Base-by-base conservation (phyloP, 768 basidiomycete species). In the Brasilioporus rufonigricans region DNA sequence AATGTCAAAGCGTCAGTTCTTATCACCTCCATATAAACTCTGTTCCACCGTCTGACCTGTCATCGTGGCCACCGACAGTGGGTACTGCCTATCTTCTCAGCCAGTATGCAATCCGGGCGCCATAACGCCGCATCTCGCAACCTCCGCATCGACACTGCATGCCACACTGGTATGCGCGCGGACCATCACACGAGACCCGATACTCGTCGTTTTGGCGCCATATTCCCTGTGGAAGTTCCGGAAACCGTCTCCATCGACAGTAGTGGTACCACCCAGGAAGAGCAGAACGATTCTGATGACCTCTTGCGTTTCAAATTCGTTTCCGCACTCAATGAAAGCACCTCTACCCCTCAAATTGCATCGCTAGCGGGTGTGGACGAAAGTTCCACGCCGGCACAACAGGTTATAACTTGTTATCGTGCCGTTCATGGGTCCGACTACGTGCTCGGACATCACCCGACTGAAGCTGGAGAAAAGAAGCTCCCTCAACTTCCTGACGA, bases 191-290 rank as follows among this genome's bases (percentile, higher is more conserved):
- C n/a, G n/a, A 51, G 49, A 13, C 52, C 45, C 16, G 61, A 71
- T 11, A 67, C 61, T 47, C 67, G 71, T 32, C 66, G 71, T 35
- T 70, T 66, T 36, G 71, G 58, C 2, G 19, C 43, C 19, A 53
- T 70, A 46, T 62, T 70, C 36, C 47, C 60, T 39, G 21, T 41
- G 7, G 57, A 66, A 18, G 41, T 40, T 13, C 51, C 49, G 33
- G 53, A 50, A 23, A 29, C 26, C 8, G 9, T 53, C 24, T 52
- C 55, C 33, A 33, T 56, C 19, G 45, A 56, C 36, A 53, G 43
- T 23, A 31, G 44, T 29, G 55, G 58, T 49, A 39, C 55, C 48
- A 39, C 53, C 19, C 35, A 49, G n/a, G 61, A 60, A 50, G 60
- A 63, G 46, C 56, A 50, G 49, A 43, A 46, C 16, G 49, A 46